Conservation (phyloP, 345 rosid species). For the Aquilaria sinensis region DNA sequence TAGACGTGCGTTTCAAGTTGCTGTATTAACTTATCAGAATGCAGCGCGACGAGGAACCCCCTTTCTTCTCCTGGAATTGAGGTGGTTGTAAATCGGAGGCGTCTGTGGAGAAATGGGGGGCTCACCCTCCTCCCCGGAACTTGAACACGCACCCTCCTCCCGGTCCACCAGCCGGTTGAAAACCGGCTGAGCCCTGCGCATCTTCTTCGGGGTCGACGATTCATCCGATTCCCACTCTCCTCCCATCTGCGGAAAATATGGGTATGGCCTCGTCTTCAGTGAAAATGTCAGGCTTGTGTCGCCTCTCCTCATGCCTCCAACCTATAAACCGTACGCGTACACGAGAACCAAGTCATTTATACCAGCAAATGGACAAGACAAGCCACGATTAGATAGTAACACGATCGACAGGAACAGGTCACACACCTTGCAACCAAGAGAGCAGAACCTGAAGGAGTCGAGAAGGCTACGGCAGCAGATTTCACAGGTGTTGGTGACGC, state of each 20-base stretch:
- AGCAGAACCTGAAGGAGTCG: constrained; percentile 91
- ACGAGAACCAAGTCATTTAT: neutral
- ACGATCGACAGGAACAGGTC: too few relatives aligned
- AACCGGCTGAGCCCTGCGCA: constrained; percentile 35
- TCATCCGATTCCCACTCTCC: constrained; percentile 76
- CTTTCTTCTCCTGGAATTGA: constrained; percentile 71
- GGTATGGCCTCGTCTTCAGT: constrained; percentile 36
- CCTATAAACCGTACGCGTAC: constrained; percentile 24
- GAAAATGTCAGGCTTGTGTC: constrained; percentile 55
- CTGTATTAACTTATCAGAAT: constrained; percentile 17
- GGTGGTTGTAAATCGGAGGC: constrained; percentile 51
- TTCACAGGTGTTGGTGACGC: constrained; percentile 87
- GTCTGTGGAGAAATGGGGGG: constrained; percentile 52
- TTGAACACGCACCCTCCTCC: constrained; percentile 37
- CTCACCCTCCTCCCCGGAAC: constrained; percentile 61
- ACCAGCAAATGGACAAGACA: too few relatives aligned
- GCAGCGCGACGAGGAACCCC: constrained; percentile 89
- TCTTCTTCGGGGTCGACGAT: constrained; percentile 68
- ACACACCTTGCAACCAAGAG: constrained; percentile 74
- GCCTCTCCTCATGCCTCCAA: constrained; percentile 70
- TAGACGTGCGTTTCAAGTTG: too few relatives aligned
- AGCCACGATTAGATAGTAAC: too few relatives aligned
- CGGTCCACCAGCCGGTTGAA: constrained; percentile 63
- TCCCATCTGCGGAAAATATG: constrained; percentile 34
- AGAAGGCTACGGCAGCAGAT: constrained; percentile 84